Conservation (phyloP, 2,329 filamentous ascomycete genomes). For the Paecilomyces variotii region DNA sequence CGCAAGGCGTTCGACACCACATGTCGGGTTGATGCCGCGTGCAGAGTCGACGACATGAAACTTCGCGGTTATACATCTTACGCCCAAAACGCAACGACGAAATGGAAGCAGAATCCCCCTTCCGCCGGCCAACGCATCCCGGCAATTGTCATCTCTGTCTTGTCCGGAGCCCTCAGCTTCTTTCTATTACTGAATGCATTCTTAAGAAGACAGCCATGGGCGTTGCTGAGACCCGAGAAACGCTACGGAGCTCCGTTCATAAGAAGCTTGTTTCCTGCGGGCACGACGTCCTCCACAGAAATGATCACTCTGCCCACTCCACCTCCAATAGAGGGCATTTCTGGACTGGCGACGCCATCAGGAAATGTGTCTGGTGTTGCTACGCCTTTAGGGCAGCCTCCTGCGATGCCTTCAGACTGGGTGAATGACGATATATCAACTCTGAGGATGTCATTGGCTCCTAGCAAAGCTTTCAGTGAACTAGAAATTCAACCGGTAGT, state of each 20-base stretch:
- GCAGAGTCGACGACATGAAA: conserved; percentile 25
- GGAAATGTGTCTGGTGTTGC: not conserved
- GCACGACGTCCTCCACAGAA: not conserved
- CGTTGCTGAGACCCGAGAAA: not conserved
- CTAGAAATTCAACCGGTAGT: not conserved
- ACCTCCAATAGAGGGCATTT: not conserved
- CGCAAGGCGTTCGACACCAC: conserved; percentile 17
- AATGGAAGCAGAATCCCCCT: conserved; percentile 22
- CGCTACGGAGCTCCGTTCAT: not conserved
- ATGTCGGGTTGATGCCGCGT: conserved; percentile 24
- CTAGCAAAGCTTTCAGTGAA: not conserved
- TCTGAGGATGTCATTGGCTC: not conserved
- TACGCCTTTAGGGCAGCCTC: not conserved
- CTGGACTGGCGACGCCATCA: not conserved
- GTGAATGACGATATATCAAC: not conserved
- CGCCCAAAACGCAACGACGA: conserved; percentile 12
- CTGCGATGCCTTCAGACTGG: not conserved
- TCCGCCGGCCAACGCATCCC: conserved; percentile 4
- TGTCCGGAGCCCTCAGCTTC: not conserved
- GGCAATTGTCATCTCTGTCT: not conserved
- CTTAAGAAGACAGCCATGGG: not conserved
- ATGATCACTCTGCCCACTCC: not conserved
- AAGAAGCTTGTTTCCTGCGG: not conserved
- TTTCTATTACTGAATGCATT: not conserved
- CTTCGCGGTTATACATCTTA: conserved; percentile 26